A percentile compares a stretch with the other conserved stretches of the same genome.
Conservation (phyloP, 2,329 filamentous ascomycete genomes). For the Penicillium expansum region DNA sequence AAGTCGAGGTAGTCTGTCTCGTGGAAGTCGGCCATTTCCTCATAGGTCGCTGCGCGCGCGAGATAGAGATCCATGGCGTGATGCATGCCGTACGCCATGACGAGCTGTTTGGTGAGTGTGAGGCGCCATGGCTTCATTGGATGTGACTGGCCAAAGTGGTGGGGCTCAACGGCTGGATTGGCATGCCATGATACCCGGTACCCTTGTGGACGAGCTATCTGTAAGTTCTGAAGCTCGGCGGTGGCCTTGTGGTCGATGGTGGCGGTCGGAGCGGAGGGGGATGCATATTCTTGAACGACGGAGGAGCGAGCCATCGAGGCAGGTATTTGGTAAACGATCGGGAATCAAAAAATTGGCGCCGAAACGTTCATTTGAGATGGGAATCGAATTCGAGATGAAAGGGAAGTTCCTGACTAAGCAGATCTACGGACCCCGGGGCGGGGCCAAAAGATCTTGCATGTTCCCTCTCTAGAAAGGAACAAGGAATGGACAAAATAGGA, state of each 20-base stretch:
- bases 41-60: constrained; percentile 76
- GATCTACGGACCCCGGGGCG: background rate
- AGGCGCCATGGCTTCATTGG: constrained; percentile 99
- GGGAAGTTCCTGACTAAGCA: background rate
- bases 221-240: constrained; percentile 57
- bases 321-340: background rate
- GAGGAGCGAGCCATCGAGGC: constrained; percentile 42
- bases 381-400: constrained; percentile 2
- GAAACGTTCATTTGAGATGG: background rate
- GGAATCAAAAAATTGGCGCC: background rate
- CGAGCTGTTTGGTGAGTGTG: constrained; percentile 89
- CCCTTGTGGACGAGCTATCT: constrained; percentile 75
- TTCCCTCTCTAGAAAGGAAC: no score
- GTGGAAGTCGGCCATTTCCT: constrained; percentile 86
- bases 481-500: background rate
- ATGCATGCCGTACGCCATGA: constrained; percentile 92
- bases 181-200: constrained; percentile 94
- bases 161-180: constrained; percentile 90
- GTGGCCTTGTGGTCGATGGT: constrained; percentile 53
- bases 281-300: constrained; percentile 51
- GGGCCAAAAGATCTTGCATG: background rate
- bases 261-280: constrained; percentile 44
- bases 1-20: constrained; percentile 88
- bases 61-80: constrained; percentile 95
- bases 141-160: constrained; percentile 95